Evolutionary conservation across 2,329 filamentous ascomycete species (phyloP).

Genomic region (Geosmithia putterillii): DNA sequence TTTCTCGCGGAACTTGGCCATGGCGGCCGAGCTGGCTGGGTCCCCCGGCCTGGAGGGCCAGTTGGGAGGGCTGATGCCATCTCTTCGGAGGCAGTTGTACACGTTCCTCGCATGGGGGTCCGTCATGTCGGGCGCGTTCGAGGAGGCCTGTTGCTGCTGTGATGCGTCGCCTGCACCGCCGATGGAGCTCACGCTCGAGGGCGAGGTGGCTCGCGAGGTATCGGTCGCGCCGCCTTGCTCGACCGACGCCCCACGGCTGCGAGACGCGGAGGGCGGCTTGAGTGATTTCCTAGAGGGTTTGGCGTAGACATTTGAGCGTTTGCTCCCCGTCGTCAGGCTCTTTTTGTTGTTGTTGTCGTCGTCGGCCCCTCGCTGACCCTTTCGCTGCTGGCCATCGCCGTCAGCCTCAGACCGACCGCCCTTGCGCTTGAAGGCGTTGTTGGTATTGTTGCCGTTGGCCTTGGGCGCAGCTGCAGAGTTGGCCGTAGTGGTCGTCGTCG

Average conservation of each 20-base stretch:
- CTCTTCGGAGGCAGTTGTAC: conserved; percentile 37
- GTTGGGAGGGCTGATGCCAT: conserved; percentile 38
- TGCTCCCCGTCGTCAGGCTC: conserved; percentile 3
- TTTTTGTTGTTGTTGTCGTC: conserved; percentile 13
- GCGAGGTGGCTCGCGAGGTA: conserved; percentile 1
- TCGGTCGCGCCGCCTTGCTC: neutral
- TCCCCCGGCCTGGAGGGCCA: conserved; percentile 46
- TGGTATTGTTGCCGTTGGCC: neutral
- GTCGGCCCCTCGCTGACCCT: conserved; percentile 7
- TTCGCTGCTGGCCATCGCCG: conserved; percentile 5
- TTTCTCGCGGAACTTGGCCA: conserved; percentile 41
- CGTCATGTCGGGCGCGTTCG: conserved; percentile 7
- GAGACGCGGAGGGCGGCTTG: neutral
- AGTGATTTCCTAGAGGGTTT: neutral
- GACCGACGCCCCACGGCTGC: neutral
- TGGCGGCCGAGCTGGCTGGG: conserved; percentile 32
- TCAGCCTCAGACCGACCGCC: neutral
- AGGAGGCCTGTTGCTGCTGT: conserved; percentile 7
- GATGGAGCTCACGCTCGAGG: neutral
- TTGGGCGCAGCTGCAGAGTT: conserved; percentile 11
- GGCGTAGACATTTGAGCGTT: neutral
- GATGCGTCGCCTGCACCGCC: neutral
- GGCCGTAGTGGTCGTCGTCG: neutral
- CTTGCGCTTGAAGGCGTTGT: conserved; percentile 9
- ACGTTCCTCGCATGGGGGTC: conserved; percentile 37